Evolutionary conservation across 257 asterid species (phyloP).

Genomic region (Solanum lycopersicoides): DNA sequence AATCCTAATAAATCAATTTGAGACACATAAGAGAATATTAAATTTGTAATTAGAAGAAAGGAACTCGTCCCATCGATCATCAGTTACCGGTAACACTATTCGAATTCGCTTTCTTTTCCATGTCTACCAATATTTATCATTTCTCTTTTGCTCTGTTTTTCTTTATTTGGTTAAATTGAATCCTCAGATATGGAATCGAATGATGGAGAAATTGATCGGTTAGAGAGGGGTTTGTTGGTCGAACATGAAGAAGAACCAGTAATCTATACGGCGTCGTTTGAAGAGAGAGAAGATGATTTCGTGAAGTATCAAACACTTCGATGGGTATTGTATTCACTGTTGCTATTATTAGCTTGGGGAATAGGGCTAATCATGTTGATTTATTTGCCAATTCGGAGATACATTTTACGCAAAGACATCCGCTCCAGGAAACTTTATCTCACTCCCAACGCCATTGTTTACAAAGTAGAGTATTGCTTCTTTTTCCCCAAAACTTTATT

Average conservation of each 20-base stretch:
- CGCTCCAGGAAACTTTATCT: conserved; percentile 60
- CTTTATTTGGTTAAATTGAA: background rate
- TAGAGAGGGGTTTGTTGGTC: conserved; percentile 48
- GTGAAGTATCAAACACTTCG: conserved; percentile 52
- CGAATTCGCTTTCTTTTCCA: background rate
- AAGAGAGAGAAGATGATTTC: conserved; percentile 29
- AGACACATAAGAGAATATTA: too few relatives aligned
- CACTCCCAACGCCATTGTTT: conserved; percentile 54
- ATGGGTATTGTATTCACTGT: conserved; percentile 53
- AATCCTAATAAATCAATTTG: too few relatives aligned
- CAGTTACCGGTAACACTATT: background rate
- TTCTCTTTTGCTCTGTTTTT: background rate
- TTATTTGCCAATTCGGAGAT: conserved; percentile 62
- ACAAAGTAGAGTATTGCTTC: conserved; percentile 24
- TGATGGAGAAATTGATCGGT: conserved; percentile 37
- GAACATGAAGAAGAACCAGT: conserved; percentile 11
- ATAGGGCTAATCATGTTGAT: conserved; percentile 60
- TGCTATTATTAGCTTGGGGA: conserved; percentile 67
- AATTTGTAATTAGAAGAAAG: background rate
- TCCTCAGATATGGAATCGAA: background rate
- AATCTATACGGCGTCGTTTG: conserved; percentile 55
- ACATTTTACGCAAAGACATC: conserved; percentile 39
- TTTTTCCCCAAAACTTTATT: background rate
- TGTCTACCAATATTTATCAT: background rate
- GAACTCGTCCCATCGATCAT: background rate